These are phyloP conservation scores for Ambrosia hybrid DNA, from an alignment of 140 eudicot species.

Conservation along the genomic window DNA sequence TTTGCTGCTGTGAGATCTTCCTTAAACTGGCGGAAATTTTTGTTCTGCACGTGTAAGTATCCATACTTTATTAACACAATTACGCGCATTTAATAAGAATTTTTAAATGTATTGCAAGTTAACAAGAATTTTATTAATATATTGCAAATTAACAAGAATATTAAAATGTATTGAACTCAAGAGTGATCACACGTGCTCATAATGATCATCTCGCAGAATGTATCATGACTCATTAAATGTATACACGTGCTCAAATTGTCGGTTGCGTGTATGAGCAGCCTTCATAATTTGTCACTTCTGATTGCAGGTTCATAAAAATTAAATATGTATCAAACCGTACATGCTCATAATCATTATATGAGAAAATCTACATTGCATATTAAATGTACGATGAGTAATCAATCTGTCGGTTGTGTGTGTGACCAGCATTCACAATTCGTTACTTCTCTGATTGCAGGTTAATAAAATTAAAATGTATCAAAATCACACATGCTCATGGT, in stretches of 20 bases:
- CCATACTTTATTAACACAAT: background rate
- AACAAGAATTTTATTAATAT: too few relatives aligned
- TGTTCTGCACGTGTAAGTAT: constrained; percentile 51
- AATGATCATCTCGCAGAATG: constrained; percentile 3
- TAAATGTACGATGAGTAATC: constrained; percentile 1
- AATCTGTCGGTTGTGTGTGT: constrained; percentile 3
- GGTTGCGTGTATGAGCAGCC: background rate
- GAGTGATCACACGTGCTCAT: background rate
- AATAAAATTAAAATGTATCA: background rate
- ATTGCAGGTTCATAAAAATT: background rate
- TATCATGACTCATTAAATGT: constrained; percentile 11
- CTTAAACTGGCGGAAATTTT: constrained; percentile 53
- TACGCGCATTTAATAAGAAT: background rate
- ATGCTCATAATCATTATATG: background rate
- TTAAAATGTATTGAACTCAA: background rate
- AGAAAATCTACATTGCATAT: background rate
- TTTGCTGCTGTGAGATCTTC: constrained; percentile 51
- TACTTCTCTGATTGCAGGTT: background rate
- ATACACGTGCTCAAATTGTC: background rate
- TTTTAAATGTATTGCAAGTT: background rate
- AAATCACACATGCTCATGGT: too few relatives aligned
- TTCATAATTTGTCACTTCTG: background rate
- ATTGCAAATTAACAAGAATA: too few relatives aligned
- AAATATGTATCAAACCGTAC: background rate
- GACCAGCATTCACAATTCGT: constrained; percentile 2